Evolutionary conservation across 2,329 filamentous ascomycete species (phyloP).

Genomic region (Neurospora sp.): DNA sequence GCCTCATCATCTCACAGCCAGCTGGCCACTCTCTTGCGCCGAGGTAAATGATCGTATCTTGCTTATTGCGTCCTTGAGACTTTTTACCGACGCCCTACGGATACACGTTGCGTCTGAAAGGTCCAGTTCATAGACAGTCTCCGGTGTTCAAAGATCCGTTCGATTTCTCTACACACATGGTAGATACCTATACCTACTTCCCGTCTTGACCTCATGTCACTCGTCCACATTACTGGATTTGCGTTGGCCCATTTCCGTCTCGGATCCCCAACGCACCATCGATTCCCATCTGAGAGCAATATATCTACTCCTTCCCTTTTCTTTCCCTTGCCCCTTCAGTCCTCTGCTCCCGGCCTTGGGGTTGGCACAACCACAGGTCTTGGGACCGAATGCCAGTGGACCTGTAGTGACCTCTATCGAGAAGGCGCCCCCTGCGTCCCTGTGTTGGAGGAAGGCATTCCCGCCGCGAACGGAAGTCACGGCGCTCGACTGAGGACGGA

Average conservation of each 20-base stretch:
- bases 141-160: no score
- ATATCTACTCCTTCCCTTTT: neutral
- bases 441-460: no score
- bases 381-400: no score
- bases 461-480: no score
- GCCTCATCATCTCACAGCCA: neutral
- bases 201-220: neutral
- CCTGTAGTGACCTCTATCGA: no score
- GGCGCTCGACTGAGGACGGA: no score
- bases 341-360: neutral
- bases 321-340: neutral
- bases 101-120: neutral
- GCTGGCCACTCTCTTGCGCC: neutral
- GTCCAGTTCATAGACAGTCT: no score
- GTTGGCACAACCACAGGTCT: neutral
- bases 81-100: neutral
- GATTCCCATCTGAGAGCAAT: neutral
- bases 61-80: neutral
- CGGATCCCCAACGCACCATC: neutral
- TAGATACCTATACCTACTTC: no score
- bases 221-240: neutral
- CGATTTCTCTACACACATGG: no score
- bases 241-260: neutral
- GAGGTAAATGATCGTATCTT: neutral
- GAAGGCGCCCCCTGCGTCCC: no score